Conservation (phyloP, 2,329 filamentous ascomycete species). For the Parascedosporium putredinis region DNA sequence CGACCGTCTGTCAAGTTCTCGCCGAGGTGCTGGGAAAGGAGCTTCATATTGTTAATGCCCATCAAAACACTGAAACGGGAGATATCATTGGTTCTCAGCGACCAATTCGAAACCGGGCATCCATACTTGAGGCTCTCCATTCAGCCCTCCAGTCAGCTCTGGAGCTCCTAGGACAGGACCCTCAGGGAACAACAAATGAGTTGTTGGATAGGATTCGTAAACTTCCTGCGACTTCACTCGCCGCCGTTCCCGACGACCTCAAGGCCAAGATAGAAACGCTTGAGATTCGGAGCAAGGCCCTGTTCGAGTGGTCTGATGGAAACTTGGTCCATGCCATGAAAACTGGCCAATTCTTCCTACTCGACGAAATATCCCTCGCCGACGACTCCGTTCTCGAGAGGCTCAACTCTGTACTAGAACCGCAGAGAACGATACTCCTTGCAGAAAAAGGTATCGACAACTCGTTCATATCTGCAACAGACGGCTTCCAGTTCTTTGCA, state of each 20-base stretch:
- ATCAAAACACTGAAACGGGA: constrained; percentile 96
- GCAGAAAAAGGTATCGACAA: constrained; percentile 88
- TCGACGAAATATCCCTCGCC: constrained; percentile 95
- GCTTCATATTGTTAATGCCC: constrained; percentile 87
- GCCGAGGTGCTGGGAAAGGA: constrained; percentile 68
- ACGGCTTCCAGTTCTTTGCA: constrained; percentile 89
- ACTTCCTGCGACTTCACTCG: constrained; percentile 30
- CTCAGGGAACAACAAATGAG: neutral
- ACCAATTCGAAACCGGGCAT: constrained; percentile 75
- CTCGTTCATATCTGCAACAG: constrained; percentile 62
- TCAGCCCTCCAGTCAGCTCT: constrained; percentile 46
- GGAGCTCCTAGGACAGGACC: constrained; percentile 22
- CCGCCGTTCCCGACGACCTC: constrained; percentile 36
- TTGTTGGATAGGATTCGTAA: constrained; percentile 28
- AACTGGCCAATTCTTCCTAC: constrained; percentile 76
- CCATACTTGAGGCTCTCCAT: constrained; percentile 55
- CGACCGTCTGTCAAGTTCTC: constrained; percentile 85
- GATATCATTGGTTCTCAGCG: constrained; percentile 94
- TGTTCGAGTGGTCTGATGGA: constrained; percentile 96
- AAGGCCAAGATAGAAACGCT: constrained; percentile 35
- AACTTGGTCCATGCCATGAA: constrained; percentile 92
- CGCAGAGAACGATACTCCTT: constrained; percentile 72
- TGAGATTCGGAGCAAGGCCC: constrained; percentile 59
- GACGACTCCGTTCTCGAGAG: constrained; percentile 96
- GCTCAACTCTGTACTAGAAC: constrained; percentile 91